A percentile compares a stretch with the other conserved stretches of the same genome.
These are phyloP conservation scores for Balansia obtecta DNA, from an alignment of 2,329 filamentous ascomycete genomes.

Conservation along the genomic window DNA sequence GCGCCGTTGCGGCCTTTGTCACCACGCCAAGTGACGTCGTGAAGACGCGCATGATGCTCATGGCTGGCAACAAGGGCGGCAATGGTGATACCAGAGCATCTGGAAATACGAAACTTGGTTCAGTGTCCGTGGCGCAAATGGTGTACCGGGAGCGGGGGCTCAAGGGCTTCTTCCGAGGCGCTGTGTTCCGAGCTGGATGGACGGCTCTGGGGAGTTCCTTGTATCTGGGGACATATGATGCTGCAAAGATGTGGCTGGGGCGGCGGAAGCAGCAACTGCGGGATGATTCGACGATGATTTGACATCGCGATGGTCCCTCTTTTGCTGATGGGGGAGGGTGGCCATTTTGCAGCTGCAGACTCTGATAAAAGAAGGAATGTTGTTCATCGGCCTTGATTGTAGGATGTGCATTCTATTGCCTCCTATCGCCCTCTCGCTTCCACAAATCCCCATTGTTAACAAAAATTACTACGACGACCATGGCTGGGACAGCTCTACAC, in stretches of 20 bases:
- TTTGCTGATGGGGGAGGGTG: too few species aligned
- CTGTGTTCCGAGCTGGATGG: constrained; percentile 61
- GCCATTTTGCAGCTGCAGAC: too few species aligned
- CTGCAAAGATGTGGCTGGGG: constrained; percentile 53
- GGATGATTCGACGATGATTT: constrained; percentile 24
- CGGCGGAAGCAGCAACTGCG: constrained; percentile 23
- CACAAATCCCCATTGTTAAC: too few species aligned
- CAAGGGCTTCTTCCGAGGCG: constrained; percentile 66
- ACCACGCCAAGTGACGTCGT: constrained; percentile 85
- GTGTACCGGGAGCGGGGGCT: constrained; percentile 56
- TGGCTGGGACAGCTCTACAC: too few species aligned
- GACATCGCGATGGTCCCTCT: background rate
- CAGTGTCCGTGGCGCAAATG: constrained; percentile 49
- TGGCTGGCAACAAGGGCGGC: constrained; percentile 28
- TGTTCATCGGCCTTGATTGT: too few species aligned
- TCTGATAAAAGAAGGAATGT: too few species aligned
- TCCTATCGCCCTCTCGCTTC: too few species aligned
- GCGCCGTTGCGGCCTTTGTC: constrained; percentile 62
- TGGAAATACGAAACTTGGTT: constrained; percentile 18
- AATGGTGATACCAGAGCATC: constrained; percentile 12
- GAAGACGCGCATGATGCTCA: constrained; percentile 81
- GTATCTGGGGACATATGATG: constrained; percentile 80
- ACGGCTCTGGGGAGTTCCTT: constrained; percentile 72
- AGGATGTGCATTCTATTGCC: too few species aligned
- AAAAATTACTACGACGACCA: too few species aligned